Evolutionary conservation across 2,329 filamentous ascomycete genomes (phyloP), one percentile per base, ranked within the genome.

Genomic region (Colletotrichum caudatum): DNA sequence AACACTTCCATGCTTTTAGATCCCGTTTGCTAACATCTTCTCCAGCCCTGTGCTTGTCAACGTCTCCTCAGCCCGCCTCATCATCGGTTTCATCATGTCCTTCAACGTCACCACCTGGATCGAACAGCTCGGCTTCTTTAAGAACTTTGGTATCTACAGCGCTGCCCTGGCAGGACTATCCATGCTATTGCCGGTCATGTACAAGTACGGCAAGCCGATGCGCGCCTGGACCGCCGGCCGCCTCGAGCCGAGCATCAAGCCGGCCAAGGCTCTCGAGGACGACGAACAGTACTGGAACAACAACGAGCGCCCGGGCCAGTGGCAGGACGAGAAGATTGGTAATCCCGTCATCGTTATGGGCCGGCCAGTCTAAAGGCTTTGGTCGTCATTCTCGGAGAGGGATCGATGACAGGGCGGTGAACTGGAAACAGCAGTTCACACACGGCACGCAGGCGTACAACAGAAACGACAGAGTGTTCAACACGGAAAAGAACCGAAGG

Each of bases 31-130:
- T 72, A 64, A 74, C 57, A 44, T 8, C 12, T 66, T 9, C 7
- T 54, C 62, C 4, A 80, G 80, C 2, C 77, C 79, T 7, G 78
- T 80, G 6, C 76, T 81, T 35, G 80, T 79, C 35, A 80, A 81
- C 66, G 79, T 80, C 50, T 76, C 77, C 50, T 79, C 78, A 39
- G 75, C 80, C 60, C 76, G 78, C 18, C 75, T 80, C 53, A 75
- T 81, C 44, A 75, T 78, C 16, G 78, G 76, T 26, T 80, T 78
- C 67, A 75, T 79, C 69, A 69, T 80, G 54, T 74, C 76, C 11
- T 80, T 78, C 67, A 72, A 76, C 53, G 76, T 77, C 3, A 78
- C 77, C 0, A 70, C 64, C 12, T 78, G 80, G 75, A 76, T 80
- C 18, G 74, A 76, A 37, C 57, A 76, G 33, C 74, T 75, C 35